A percentile compares a stretch with the other conserved stretches of the same genome.
phyloP scores from a whole-genome alignment of 192 early-diverging fungal genomes.

The Backusella tuberculispora region DNA sequence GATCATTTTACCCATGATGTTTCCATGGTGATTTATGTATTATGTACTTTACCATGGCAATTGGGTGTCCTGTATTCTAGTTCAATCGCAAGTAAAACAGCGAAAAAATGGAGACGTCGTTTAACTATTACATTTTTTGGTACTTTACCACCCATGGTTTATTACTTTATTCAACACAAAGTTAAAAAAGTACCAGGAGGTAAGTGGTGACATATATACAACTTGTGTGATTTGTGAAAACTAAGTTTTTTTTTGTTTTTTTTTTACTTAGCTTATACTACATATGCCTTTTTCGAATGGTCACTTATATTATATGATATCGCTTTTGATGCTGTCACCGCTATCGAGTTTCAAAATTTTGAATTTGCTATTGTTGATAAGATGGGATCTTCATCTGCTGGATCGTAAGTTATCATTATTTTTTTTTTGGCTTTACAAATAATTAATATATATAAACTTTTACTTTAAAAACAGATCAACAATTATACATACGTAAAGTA shows the following conservation, averaged over 20 bases:
- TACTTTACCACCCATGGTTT: slow-evolving; percentile 72
- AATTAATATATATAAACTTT: not conserved
- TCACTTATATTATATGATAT: slow-evolving; percentile 77
- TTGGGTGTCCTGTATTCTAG: slow-evolving; percentile 59
- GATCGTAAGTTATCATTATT: slow-evolving; percentile 11
- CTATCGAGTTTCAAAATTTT: slow-evolving; percentile 65
- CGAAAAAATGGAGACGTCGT: slow-evolving; percentile 58
- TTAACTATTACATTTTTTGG: slow-evolving; percentile 69
- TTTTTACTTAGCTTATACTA: slow-evolving; percentile 62
- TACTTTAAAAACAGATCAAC: not conserved
- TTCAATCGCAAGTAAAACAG: slow-evolving; percentile 32
- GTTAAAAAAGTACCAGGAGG: slow-evolving; percentile 70
- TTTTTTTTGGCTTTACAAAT: not conserved
- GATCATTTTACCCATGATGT: slow-evolving; percentile 83
- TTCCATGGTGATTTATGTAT: slow-evolving; percentile 78
- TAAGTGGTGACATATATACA: slow-evolving; percentile 25
- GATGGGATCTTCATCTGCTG: slow-evolving; percentile 6
- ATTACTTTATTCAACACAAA: slow-evolving; percentile 80
- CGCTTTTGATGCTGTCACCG: slow-evolving; percentile 71
- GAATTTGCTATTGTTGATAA: slow-evolving; percentile 55
- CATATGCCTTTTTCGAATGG: slow-evolving; percentile 87
- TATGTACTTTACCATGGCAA: slow-evolving; percentile 78
- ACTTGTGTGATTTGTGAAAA: not conserved
- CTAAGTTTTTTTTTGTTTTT: not conserved
- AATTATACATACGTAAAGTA: not conserved